Conservation (phyloP, 2,329 filamentous ascomycete genomes). For the Sporothrix curviconia region DNA sequence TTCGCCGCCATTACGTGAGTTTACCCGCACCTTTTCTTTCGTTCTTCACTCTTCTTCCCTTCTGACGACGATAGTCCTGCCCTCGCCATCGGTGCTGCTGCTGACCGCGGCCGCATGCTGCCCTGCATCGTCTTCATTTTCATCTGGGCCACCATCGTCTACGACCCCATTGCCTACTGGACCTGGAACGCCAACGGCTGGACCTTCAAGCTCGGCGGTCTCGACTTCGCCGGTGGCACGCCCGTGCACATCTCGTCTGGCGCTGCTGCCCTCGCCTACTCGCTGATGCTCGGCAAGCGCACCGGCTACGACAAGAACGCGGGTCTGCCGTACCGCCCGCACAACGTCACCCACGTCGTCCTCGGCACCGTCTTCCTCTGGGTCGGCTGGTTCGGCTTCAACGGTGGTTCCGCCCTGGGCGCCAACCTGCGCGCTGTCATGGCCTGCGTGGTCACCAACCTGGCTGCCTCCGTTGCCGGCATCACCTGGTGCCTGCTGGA, state of each 20-base stretch:
- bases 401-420: constrained; percentile 73
- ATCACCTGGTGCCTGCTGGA: constrained; percentile 87
- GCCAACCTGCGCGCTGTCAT: constrained; percentile 81
- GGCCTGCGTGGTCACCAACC: constrained; percentile 79
- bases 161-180: constrained; percentile 92
- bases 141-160: constrained; percentile 82
- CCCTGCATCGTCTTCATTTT: constrained; percentile 91
- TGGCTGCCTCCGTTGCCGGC: constrained; percentile 76
- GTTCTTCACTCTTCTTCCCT: not conserved
- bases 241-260: constrained; percentile 86
- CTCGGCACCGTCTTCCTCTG: constrained; percentile 90
- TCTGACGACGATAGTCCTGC: constrained; percentile 11
- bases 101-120: constrained; percentile 81
- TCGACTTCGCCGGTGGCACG: constrained; percentile 86
- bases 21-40: not conserved
- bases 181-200: constrained; percentile 83
- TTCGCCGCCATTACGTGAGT: constrained; percentile 81
- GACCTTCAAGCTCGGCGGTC: constrained; percentile 70
- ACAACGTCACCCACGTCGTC: constrained; percentile 89
- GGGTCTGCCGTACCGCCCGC: constrained; percentile 83
- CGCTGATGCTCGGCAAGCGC: constrained; percentile 82
- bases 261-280: constrained; percentile 78
- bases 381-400: constrained; percentile 96
- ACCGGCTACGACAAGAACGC: constrained; percentile 71
- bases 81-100: constrained; percentile 49